These are phyloP conservation scores for Alisma plantagoaquatica DNA, from an alignment of 106 monocot genomes.

Conservation along the genomic window DNA sequence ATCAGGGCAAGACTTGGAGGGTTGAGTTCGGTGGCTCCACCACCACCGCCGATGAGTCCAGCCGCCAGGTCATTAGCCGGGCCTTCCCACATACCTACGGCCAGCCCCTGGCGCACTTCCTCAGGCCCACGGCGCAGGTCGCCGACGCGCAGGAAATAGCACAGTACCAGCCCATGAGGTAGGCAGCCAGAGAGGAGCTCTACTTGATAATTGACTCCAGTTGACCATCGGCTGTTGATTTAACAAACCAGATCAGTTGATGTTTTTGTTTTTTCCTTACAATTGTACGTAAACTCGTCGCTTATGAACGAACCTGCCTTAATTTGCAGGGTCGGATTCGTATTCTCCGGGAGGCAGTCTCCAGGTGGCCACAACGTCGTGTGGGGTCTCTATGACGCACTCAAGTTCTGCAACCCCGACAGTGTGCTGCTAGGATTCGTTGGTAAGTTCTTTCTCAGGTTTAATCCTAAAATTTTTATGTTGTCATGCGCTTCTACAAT, in stretches of 20 bases:
- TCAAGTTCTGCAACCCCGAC: conserved; percentile 67
- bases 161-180: no score
- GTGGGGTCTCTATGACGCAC: conserved; percentile 78
- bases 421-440: conserved; percentile 81
- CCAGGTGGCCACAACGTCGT: conserved; percentile 98
- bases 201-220: background rate
- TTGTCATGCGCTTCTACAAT: background rate
- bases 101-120: conserved; percentile 62
- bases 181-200: background rate
- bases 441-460: conserved; percentile 42
- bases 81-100: conserved; percentile 70
- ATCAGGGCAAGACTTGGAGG: conserved; percentile 64
- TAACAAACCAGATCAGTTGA: background rate
- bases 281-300: background rate
- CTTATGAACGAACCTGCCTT: background rate
- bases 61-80: conserved; percentile 37
- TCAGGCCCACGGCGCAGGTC: conserved; percentile 36
- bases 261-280: background rate
- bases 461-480: no score
- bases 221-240: background rate
- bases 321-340: conserved; percentile 74
- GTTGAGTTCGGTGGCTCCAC: conserved; percentile 83
- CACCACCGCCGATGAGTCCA: conserved; percentile 35
- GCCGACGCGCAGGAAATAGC: background rate
- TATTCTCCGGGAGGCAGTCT: conserved; percentile 91